Base-by-base conservation (phyloP, 2,329 filamentous ascomycete species). In the Allantophomopsis lycopodina region DNA sequence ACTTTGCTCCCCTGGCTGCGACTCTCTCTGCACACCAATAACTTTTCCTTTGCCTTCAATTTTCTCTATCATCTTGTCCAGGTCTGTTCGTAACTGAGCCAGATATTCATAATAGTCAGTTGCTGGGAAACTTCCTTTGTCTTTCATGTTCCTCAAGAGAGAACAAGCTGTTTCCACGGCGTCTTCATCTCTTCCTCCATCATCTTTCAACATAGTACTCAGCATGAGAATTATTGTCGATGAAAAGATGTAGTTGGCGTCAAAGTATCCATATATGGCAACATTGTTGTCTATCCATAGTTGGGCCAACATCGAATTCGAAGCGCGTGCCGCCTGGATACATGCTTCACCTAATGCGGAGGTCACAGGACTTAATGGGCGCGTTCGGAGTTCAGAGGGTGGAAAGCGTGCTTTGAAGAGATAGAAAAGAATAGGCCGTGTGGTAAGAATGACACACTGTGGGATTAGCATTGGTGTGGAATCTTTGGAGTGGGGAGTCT, bases 171-270 rank as follows among this genome's bases (percentile, higher is more conserved):
- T 40, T 16, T 43, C 43, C 14, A 49, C 45, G 5, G 37, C 41
- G 39, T 51, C 49, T 11, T 46, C 40, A 41, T 48, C 40, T 28
- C 23, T 28, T 28, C 23, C 23, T 15, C 34, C 32, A 45, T 38
- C 21, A 39, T 42, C 14, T 39, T 38, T 37, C 2, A n/a, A 44
- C 31, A 44, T 44, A 17, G 57, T 57, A 17, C 57, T 59, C 48
- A 60, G 57, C 35, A 55, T 57, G 6, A 61, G 47, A n/a, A 59
- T 55, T 1, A 59, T 44, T 2, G 58, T 55, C 0, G 57, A 55
- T 14, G 58, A 59, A 40, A 61, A 61, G 17, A 61, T 55, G 32
- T 60, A 60, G 43, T 60, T 58, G 0, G 58, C 55, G 42, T 61
- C 56, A 43, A 59, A 61, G 47, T 59, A 61, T 20, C 58, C 59